Base-by-base conservation (phyloP, 2,329 filamentous ascomycete genomes). In the Anthostomella pinea region DNA sequence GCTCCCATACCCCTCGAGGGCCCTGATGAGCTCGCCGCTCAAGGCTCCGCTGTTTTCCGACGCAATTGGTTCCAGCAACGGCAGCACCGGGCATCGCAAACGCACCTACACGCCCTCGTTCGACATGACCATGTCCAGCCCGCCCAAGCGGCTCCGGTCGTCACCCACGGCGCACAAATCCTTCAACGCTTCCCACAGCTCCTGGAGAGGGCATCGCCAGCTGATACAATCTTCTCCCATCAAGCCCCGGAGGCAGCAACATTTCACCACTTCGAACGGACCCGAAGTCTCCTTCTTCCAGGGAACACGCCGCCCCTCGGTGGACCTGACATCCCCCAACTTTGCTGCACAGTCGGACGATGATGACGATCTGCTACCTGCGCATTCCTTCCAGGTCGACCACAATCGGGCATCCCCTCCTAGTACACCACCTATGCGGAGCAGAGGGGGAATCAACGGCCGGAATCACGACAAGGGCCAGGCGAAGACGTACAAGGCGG, bases 221-320 rank as follows among this genome's bases (percentile, higher is more conserved):
- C 69, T 95, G 40, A 79, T 87, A 13, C 83, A 94, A 59, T 95
- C 89, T 4, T 96, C 90, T 4, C 91, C 91, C 16, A 81, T 87
- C 55, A 87, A 91, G 65, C 77, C 82, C 48, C 79, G 80, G 51
- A 81, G 84, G 53, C 82, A 85, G 56, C 74, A 82, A 51, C 81
- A 85, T 62, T 91, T 90, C 53, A 84, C 81, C 29, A 85, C 80
- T 14, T 76, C 79, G 11, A 77, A 78, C 33, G 79, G 83, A 4
- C 83, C 85, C 1, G 80, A 83, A 46, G 72, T 91, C 25, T 89
- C 87, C 32, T 90, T 95, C 59, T 87, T 88, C 58, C 81, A 82
- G 18, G 79, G 84, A 43, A 75, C 79, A 32, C 79, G 81, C 33
- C 82, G 81, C 33, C 74, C 88, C 42, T 77, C 81, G 21, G 79